phyloP scores from a whole-genome alignment of 164 flowering plant genomes.

The Tetrastigma voinierianum region DNA sequence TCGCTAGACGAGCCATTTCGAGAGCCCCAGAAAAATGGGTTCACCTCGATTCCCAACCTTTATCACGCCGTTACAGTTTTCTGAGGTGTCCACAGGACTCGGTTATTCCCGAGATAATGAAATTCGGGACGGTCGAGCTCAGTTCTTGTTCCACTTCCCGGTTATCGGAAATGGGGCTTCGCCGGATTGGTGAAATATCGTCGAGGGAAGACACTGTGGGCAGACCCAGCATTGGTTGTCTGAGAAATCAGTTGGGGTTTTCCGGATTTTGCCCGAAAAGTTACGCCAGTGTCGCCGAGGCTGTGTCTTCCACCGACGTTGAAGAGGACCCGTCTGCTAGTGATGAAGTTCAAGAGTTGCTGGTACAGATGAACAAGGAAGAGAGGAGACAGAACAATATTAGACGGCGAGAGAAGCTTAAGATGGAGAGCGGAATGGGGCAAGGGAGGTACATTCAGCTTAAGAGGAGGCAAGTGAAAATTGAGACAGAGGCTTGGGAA shows the following conservation, averaged over 20 bases:
- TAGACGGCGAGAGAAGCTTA: not conserved
- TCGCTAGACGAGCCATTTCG: constrained; percentile 31
- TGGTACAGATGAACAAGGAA: constrained; percentile 38
- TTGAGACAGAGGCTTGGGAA: constrained; percentile 96
- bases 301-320: constrained; percentile 43
- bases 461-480: constrained; percentile 63
- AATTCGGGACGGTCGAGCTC: constrained; percentile 14
- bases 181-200: constrained; percentile 18
- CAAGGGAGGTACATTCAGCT: constrained; percentile 36
- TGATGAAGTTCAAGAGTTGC: constrained; percentile 47
- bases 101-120: constrained; percentile 14
- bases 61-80: constrained; percentile 21
- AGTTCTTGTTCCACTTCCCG: constrained; percentile 12
- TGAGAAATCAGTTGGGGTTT: constrained; percentile 16
- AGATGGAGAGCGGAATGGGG: constrained; percentile 30
- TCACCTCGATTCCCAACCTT: constrained; percentile 6
- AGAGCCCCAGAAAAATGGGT: constrained; percentile 7
- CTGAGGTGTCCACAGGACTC: constrained; percentile 22
- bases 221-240: constrained; percentile 19
- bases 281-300: constrained; percentile 66
- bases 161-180: constrained; percentile 25
- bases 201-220: constrained; percentile 21
- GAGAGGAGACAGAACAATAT: constrained; percentile 16
- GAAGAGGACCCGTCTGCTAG: constrained; percentile 52
- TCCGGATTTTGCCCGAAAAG: constrained; percentile 32